phyloP scores from a whole-genome alignment of 2,329 filamentous ascomycete genomes.

The Colletotrichum sidae region DNA sequence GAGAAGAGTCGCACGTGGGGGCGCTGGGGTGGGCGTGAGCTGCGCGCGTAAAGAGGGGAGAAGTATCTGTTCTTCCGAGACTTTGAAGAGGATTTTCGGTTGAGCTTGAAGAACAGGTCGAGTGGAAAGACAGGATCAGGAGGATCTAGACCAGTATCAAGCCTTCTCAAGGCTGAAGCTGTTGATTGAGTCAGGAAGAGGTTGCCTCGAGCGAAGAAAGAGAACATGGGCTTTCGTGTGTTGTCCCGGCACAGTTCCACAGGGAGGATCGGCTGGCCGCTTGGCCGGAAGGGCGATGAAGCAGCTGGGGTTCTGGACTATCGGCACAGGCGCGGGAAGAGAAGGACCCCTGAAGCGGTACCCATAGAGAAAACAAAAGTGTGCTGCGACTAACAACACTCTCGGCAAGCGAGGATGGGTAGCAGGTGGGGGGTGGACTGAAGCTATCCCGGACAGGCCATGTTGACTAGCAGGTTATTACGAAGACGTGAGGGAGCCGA shows the following conservation, averaged over 20 bases:
- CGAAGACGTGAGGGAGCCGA: slow-evolving; percentile 12
- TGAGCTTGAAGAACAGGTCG: slow-evolving; percentile 1
- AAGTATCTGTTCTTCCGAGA: neutral
- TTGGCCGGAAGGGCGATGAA: slow-evolving; percentile 23
- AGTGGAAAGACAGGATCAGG: neutral
- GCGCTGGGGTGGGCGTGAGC: slow-evolving; percentile 13
- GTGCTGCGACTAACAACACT: slow-evolving; percentile 5
- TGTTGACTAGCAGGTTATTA: slow-evolving; percentile 23
- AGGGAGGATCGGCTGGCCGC: slow-evolving; percentile 1
- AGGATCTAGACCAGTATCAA: neutral
- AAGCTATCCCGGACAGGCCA: slow-evolving; percentile 33
- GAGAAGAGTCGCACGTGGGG: slow-evolving; percentile 29
- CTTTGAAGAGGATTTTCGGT: neutral
- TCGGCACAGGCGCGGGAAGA: slow-evolving; percentile 18
- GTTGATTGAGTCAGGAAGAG: slow-evolving; percentile 26
- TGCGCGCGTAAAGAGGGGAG: slow-evolving; percentile 17
- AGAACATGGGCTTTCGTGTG: slow-evolving; percentile 10
- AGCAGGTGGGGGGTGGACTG: slow-evolving; percentile 25
- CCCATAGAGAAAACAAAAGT: slow-evolving; percentile 14
- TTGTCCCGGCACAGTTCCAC: slow-evolving; percentile 1
- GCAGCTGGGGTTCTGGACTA: slow-evolving; percentile 14
- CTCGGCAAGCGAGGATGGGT: slow-evolving; percentile 16
- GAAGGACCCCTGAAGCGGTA: slow-evolving; percentile 22
- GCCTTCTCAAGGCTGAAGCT: slow-evolving; percentile 19
- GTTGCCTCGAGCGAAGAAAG: slow-evolving; percentile 8